Evolutionary conservation across 2,329 filamentous ascomycete species (phyloP).

Genomic region (Calonectria henricotiae): DNA sequence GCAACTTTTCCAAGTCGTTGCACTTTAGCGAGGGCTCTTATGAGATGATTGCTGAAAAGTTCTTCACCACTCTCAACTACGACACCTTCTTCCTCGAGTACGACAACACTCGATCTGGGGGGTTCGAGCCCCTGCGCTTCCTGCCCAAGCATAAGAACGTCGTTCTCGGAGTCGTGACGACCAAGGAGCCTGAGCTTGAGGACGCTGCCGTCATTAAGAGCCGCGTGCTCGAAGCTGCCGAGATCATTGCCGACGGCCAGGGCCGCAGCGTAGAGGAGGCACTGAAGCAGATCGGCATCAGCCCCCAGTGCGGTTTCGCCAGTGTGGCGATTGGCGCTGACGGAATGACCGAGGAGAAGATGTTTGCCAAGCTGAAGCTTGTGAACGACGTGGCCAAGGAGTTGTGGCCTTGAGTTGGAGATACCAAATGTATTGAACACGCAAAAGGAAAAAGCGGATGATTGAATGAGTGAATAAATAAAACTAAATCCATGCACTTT

Average conservation of each 20-base stretch:
- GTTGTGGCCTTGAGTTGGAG: constrained; percentile 68
- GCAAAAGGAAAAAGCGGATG: constrained; percentile 9
- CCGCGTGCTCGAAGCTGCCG: constrained; percentile 72
- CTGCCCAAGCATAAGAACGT: constrained; percentile 76
- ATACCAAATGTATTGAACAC: neutral
- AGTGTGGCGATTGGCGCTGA: constrained; percentile 79
- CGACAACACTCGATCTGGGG: constrained; percentile 73
- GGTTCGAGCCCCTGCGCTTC: constrained; percentile 74
- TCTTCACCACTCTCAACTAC: constrained; percentile 73
- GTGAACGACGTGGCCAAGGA: constrained; percentile 78
- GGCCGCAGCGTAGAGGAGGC: constrained; percentile 76
- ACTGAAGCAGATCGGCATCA: constrained; percentile 76
- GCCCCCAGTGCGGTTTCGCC: constrained; percentile 81
- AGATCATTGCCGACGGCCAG: constrained; percentile 77
- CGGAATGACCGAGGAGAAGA: constrained; percentile 76
- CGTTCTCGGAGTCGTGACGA: constrained; percentile 74
- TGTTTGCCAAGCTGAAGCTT: constrained; percentile 80
- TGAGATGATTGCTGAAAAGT: constrained; percentile 74
- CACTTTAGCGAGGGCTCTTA: constrained; percentile 78
- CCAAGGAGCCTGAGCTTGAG: constrained; percentile 73
- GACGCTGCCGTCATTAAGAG: constrained; percentile 70
- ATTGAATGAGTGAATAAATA: constrained; percentile 13
- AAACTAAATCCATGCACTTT: neutral
- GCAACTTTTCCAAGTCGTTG: constrained; percentile 75
- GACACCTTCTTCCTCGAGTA: constrained; percentile 77